Base-by-base conservation (phyloP, 1,139 yeast genomes). In the Sugiyamaella neomexicana region DNA sequence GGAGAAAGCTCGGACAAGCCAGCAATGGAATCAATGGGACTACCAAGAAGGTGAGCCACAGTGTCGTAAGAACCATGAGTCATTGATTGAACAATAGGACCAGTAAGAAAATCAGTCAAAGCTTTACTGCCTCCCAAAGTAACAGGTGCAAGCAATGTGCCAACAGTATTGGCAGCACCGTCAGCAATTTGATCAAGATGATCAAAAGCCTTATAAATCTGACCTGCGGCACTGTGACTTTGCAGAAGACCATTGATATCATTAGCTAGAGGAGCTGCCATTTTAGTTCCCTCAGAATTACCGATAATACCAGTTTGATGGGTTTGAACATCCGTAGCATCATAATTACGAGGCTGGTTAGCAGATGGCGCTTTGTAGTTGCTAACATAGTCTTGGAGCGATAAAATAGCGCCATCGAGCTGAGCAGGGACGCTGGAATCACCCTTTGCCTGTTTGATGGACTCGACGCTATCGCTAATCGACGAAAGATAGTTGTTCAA, bases 11-110 rank as follows among this genome's bases (percentile, higher is more conserved):
- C 31, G 13, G 49, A 45, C 25, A 39, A 27, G 10, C 51, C 54
- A 5, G 45, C 25, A 13, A 48, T 37, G 17, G 23, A 32, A 39
- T 54, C 58, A 32, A 54, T 39, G 20, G 57, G 56, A 29, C 34
- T 45, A n/a, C 60, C 57, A 17, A 49, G 50, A 29, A 54, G 42
- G 42, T 51, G 49, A 15, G 58, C 47, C 27, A 54, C 46, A n/a
- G 50, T 38, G 29, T 53, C 56, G 29, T 48, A 52, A 17, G 55
- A 51, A 20, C 60, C 59, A 32, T 58, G 59, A 36, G 54, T 58
- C 17, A 56, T 34, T 10, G 58, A 55, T 50, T 58, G 59, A 31
- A 58, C 52, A 42, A 56, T 41, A n/a, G 60, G 60, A 20, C 59
- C 60, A 16, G 43, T 46, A 13, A 55, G 51, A 43, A 49, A 56